Conservation (phyloP, 2,329 filamentous ascomycete genomes). For the Magnaporthiopsis rhizophila region DNA sequence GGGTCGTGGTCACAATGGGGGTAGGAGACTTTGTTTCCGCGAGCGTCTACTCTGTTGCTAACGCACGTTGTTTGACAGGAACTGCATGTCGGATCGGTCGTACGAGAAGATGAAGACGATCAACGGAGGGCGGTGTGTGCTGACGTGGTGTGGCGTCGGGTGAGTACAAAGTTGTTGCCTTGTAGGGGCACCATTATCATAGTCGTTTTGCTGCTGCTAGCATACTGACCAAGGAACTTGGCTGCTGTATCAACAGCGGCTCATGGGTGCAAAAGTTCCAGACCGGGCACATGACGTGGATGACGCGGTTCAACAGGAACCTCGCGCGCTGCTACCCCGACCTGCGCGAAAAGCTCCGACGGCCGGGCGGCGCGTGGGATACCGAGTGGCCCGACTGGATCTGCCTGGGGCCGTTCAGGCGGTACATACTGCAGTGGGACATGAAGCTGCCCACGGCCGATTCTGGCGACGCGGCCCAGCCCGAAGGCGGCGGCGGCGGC, state of each 20-base stretch:
- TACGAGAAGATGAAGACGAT: background rate
- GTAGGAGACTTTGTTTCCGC: background rate
- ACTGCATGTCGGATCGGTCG: background rate
- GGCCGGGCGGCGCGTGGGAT: background rate
- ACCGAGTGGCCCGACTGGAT: constrained; percentile 1
- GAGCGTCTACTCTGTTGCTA: background rate
- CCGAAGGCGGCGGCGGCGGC: too few relatives aligned
- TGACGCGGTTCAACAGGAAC: background rate
- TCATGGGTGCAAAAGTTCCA: background rate
- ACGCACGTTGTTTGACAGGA: background rate
- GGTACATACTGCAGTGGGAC: background rate
- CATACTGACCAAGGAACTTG: background rate
- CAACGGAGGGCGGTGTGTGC: background rate
- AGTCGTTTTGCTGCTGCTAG: background rate
- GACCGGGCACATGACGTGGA: background rate
- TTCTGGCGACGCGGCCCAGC: background rate
- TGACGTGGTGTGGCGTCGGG: background rate
- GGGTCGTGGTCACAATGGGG: background rate
- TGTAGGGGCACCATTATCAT: background rate
- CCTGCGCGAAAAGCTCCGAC: constrained; percentile 1
- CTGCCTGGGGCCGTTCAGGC: background rate
- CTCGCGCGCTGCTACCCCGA: background rate
- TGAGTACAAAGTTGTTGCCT: background rate
- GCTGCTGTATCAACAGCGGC: background rate
- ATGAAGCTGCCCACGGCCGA: background rate